Percentiles rank a stretch among this genome's conserved stretches.
Evolutionary conservation across 139 green algal species (phyloP).

Genomic region (Tetradesmus obliquus): DNA sequence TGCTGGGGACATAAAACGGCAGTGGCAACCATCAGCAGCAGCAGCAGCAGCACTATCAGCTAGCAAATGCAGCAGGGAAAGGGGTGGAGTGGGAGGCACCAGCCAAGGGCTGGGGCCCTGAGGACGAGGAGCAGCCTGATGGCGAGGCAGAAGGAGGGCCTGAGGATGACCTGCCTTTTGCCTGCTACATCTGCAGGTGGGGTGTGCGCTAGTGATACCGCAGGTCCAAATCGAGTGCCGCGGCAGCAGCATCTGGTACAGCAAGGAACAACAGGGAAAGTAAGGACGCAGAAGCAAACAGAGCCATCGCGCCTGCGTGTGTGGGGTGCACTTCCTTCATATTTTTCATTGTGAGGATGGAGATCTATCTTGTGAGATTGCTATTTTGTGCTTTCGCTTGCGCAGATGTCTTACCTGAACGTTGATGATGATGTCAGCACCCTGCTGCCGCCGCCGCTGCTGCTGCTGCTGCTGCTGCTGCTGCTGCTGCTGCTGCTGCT

Average conservation of each 20-base stretch:
- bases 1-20: no score
- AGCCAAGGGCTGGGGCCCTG: constrained; percentile 49
- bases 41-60: no score
- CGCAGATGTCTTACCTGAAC: neutral
- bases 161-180: neutral
- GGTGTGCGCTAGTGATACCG: neutral
- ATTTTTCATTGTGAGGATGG: no score
- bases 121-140: neutral
- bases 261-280: no score
- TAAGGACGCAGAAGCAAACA: no score
- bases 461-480: neutral
- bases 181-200: neutral
- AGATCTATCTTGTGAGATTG: no score
- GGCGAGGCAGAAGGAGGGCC: neutral
- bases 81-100: constrained; percentile 70
- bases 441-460: neutral
- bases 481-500: constrained; percentile 85
- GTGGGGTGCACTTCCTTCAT: no score
- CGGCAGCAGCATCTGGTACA: neutral
- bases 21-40: neutral
- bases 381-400: no score
- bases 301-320: no score
- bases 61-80: no score
- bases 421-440: neutral
- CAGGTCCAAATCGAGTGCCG: neutral